Base-by-base conservation (phyloP, 257 asterid genomes). In the Hygrophila difformis region DNA sequence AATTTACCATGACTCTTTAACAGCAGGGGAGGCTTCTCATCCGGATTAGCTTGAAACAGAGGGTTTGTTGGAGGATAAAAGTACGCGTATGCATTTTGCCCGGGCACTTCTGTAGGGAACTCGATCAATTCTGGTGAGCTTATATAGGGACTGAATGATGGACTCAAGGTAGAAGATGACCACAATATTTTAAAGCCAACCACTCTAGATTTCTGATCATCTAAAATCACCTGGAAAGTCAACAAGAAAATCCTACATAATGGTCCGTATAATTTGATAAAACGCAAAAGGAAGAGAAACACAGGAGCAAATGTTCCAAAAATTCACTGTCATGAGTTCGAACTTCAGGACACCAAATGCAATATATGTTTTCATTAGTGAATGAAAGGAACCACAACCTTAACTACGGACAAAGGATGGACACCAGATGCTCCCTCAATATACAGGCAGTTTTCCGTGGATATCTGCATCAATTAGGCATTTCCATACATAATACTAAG, bases 31-130 rank as follows among this genome's bases (percentile, higher is more conserved):
- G 98, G 98, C 58, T 63, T 82, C 72, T 85, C 96, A 19, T 70
- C 88, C 17, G 21, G 60, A 57, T 62, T 70, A 53, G 92, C 84
- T 62, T 85, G 82, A 68, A 62, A 79, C 42, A 35, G 53, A 60
- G 98, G 84, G 73, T 82, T 85, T 44, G 82, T 79, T 12, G 98
- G 98, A 24, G 96, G 86, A 65, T 89, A 89, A 60, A 77, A 89
- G 68, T 85, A 85, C 16, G 98, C 98, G 68, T 79, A 85, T 20
- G 98, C 98, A 39, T 26, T 77, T 64, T 79, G 76, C 16, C 98
- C 98, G 0, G 88, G 88, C 53, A 85, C 79, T 60, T 67, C 82
- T 18, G 96, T 85, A 16, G 96, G 93, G 64, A 89, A 89, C 76
- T 85, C 91, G 49, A 85, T 75, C 56, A 79, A 53, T 60, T 89